Evolutionary conservation across 257 asterid species (phyloP).

Genomic region (Solanum ossicruentum): DNA sequence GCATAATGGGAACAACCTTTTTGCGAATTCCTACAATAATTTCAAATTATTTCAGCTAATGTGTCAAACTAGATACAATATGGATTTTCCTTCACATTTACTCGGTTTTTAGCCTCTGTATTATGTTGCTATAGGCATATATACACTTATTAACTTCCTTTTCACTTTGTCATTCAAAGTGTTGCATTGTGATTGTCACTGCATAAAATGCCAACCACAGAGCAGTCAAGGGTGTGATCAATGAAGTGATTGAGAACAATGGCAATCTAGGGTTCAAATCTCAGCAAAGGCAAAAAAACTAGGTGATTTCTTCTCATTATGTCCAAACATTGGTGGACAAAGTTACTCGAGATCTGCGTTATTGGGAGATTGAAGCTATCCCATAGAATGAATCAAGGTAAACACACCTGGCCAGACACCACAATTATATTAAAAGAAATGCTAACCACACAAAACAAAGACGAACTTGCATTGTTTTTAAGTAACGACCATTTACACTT

Average conservation of each 20-base stretch:
- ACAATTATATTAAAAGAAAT: neutral
- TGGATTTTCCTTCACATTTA: neutral
- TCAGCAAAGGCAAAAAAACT: no score
- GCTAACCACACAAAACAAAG: neutral
- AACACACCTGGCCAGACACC: neutral
- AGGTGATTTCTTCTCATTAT: neutral
- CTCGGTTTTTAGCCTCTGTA: neutral
- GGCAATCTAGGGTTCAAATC: no score
- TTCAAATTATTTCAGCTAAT: neutral
- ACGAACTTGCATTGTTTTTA: neutral
- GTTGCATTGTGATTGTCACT: neutral
- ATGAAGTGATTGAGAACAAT: no score
- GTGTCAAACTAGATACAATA: neutral
- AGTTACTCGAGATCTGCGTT: neutral
- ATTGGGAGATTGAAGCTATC: neutral
- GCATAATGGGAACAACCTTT: conserved; percentile 74
- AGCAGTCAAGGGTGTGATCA: neutral
- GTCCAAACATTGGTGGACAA: neutral
- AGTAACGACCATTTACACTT: no score
- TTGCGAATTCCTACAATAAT: conserved; percentile 74
- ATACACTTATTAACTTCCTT: neutral
- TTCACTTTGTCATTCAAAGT: neutral
- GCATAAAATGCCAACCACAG: neutral
- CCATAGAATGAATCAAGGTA: neutral
- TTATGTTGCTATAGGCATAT: neutral